Evolutionary conservation across 176 grass and related monocot genomes (phyloP).

Genomic region (Carex myosuroides): DNA sequence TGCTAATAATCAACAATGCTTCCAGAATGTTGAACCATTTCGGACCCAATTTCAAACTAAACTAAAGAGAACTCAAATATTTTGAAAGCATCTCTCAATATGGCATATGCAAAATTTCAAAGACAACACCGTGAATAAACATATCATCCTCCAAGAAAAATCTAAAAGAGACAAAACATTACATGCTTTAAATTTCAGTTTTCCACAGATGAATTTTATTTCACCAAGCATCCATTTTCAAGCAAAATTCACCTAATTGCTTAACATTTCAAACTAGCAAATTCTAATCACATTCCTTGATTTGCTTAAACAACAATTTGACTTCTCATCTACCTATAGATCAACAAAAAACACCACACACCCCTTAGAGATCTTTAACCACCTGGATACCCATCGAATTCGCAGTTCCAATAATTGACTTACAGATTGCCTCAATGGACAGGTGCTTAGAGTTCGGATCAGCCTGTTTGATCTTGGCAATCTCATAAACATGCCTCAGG

Average conservation of each 20-base stretch:
- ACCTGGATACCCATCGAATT: constrained; percentile 88
- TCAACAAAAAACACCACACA: not conserved
- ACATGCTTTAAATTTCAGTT: not conserved
- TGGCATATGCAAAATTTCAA: not conserved
- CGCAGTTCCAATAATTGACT: constrained; percentile 75
- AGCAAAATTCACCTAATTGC: not conserved
- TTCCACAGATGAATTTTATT: not conserved
- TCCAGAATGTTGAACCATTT: not conserved
- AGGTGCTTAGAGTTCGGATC: constrained; percentile 70
- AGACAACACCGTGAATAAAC: not conserved
- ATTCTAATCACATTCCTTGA: not conserved
- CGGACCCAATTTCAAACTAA: too few species aligned
- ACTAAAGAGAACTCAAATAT: too few species aligned
- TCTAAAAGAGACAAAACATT: not conserved
- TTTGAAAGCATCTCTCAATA: not conserved
- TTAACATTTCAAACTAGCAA: not conserved
- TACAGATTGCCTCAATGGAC: constrained; percentile 70
- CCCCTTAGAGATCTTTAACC: constrained; percentile 65
- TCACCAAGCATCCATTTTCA: not conserved
- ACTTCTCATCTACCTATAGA: not conserved
- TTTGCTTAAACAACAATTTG: not conserved
- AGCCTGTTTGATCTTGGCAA: constrained; percentile 73
- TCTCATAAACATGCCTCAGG: constrained; percentile 73
- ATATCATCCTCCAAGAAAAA: not conserved
- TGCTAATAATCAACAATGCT: not conserved